These are phyloP conservation scores for Zelopaecilomyces penicillatus DNA, from an alignment of 2,329 filamentous ascomycete species.

Conservation along the genomic window DNA sequence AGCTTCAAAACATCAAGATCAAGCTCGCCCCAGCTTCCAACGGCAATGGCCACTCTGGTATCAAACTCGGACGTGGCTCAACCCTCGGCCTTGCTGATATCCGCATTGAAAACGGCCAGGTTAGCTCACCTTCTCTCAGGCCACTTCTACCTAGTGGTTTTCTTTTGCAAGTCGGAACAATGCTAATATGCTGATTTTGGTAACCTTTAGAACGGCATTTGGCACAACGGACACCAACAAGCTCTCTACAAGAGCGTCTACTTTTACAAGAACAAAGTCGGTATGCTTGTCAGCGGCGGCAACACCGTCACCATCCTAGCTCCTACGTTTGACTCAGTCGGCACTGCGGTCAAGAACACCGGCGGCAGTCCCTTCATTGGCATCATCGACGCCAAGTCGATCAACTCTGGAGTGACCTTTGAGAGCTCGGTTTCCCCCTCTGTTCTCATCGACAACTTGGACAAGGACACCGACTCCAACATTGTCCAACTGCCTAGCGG, in stretches of 20 bases:
- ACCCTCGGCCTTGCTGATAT: slow-evolving; percentile 33
- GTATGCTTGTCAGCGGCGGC: slow-evolving; percentile 20
- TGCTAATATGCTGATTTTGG: too few species aligned
- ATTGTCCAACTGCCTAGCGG: slow-evolving; percentile 23
- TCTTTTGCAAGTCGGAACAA: too few species aligned
- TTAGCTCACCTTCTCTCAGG: too few species aligned
- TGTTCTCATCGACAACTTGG: slow-evolving; percentile 35
- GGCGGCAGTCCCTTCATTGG: slow-evolving; percentile 31
- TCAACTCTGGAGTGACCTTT: slow-evolving; percentile 34
- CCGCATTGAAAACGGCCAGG: slow-evolving; percentile 29
- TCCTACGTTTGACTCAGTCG: slow-evolving; percentile 32
- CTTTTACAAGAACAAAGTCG: slow-evolving; percentile 33
- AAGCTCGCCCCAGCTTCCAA: slow-evolving; percentile 27
- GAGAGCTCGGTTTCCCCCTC: slow-evolving; percentile 28
- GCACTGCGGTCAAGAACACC: slow-evolving; percentile 26
- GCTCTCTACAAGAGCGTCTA: slow-evolving; percentile 35
- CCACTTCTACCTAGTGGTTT: too few species aligned
- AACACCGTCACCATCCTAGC: slow-evolving; percentile 31
- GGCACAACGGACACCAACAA: slow-evolving; percentile 35
- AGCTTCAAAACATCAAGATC: slow-evolving; percentile 36
- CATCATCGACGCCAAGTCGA: slow-evolving; percentile 31
- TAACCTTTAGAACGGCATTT: slow-evolving; percentile 26
- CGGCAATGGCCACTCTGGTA: slow-evolving; percentile 32
- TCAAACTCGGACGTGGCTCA: slow-evolving; percentile 32
- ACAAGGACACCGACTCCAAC: slow-evolving; percentile 30